Percentiles rank a stretch among this genome's conserved stretches.
Conservation (phyloP, 2,329 filamentous ascomycete genomes). For the Camptophora hylomeconis region DNA sequence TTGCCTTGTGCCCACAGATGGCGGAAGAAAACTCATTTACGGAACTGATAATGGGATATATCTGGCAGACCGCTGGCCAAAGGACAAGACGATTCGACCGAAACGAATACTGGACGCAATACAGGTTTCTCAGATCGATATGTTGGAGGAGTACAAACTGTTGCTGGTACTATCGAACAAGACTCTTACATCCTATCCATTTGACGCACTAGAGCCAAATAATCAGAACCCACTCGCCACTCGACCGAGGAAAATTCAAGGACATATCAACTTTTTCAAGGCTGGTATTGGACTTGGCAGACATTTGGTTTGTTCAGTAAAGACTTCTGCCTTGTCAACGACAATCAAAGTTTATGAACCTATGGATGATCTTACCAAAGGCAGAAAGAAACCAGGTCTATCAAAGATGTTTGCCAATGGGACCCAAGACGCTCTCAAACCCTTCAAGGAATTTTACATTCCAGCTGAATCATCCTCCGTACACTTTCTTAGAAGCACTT, state of each 20-base stretch:
- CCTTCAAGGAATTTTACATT: slow-evolving; percentile 98
- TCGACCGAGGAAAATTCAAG: slow-evolving; percentile 88
- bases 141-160: slow-evolving; percentile 87
- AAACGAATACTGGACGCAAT: slow-evolving; percentile 74
- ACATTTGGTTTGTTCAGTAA: slow-evolving; percentile 92
- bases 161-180: slow-evolving; percentile 87
- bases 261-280: slow-evolving; percentile 97
- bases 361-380: slow-evolving; percentile 84
- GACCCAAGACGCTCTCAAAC: slow-evolving; percentile 88
- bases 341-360: slow-evolving; percentile 99
- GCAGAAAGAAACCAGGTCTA: slow-evolving; percentile 89
- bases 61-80: slow-evolving; percentile 78
- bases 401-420: slow-evolving; percentile 90
- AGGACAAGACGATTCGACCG: slow-evolving; percentile 60
- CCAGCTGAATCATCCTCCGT: slow-evolving; percentile 96
- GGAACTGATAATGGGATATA: slow-evolving; percentile 92
- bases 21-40: slow-evolving; percentile 84
- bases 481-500: slow-evolving; percentile 90
- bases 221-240: slow-evolving; percentile 59
- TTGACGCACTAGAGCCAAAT: slow-evolving; percentile 79
- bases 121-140: slow-evolving; percentile 87
- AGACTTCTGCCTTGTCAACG: slow-evolving; percentile 80
- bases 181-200: slow-evolving; percentile 75
- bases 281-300: slow-evolving; percentile 87
- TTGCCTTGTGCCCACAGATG: slow-evolving; percentile 91